Base-by-base conservation (phyloP, 1,284 basidiomycete genomes). In the Rhodotorula sp. region DNA sequence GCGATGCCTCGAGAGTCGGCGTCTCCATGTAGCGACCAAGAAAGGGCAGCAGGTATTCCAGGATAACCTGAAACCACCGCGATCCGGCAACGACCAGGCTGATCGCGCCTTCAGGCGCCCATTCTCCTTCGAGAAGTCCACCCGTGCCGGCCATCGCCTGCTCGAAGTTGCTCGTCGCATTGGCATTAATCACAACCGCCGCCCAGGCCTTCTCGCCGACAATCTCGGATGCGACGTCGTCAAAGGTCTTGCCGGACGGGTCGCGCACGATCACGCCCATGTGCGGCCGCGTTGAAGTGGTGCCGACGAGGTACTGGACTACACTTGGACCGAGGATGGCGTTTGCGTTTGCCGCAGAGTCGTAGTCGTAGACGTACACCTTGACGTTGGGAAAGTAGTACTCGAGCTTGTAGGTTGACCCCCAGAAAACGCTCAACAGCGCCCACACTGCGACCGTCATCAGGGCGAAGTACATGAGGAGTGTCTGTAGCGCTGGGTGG, bases 401-500 rank as follows among this genome's bases (percentile, higher is more conserved):
- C 41, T 66, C 57, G 17, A 74, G 67, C 7, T 64, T 50, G 66
- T 80, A 63, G 9, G 61, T 63, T 8, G 7, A 74, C 14, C 78
- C 80, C 80, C 80, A 81, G 71, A 81, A 81, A 25, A 81, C 73
- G 14, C 72, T 68, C 25, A 81, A 68, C 41, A 76, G 74, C 50
- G 74, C 67, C 78, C 80, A 81, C 0, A 80, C 65, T 60, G 76
- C 77, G 19, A 79, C 44, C 3, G 78, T 78, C 67, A 80, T 76
- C 61, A 79, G 65, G 44, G 74, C 17, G 56, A 72, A 55, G 73
- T 76, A 58, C 76, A 79, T 73, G 72, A 73, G 42, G 21, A 71
- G 46, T 25, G 62, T 54, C 68, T 70, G 50, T 34, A 34, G 34
- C 5, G 13, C 16, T 17, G 12, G 25, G 7, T 1, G 25, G 25